phyloP scores from a whole-genome alignment of 306 rosid species.

The Clitoria ternatea region DNA sequence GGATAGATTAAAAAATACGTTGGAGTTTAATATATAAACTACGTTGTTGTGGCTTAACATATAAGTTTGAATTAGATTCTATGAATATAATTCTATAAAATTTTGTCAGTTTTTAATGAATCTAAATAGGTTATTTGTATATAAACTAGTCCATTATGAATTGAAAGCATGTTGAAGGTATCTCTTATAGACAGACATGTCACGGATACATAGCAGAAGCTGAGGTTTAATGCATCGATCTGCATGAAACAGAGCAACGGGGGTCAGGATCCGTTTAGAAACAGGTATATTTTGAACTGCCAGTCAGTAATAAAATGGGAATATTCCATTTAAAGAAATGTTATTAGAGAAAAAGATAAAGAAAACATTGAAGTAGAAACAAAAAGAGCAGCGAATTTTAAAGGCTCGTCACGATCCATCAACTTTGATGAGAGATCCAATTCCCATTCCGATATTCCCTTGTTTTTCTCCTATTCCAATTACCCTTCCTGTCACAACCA shows the following conservation, averaged over 20 bases:
- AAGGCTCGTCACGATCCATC: constrained; percentile 61
- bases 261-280: constrained; percentile 23
- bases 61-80: too few species aligned
- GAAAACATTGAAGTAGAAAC: constrained; percentile 30
- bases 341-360: constrained; percentile 4
- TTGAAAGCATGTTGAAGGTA: not conserved
- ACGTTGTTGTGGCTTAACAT: too few species aligned
- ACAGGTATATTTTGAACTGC: constrained; percentile 37
- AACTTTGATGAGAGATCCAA: constrained; percentile 28
- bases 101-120: too few species aligned
- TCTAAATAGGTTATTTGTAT: too few species aligned
- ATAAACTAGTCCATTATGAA: not conserved
- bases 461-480: constrained; percentile 62
- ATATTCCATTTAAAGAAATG: constrained; percentile 43
- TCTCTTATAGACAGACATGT: not conserved
- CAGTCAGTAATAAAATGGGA: constrained; percentile 43
- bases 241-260: constrained; percentile 14
- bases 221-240: constrained; percentile 11
- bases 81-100: too few species aligned
- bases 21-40: too few species aligned
- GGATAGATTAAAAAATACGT: too few species aligned
- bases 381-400: constrained; percentile 32
- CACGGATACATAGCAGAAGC: not conserved
- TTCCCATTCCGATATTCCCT: constrained; percentile 54
- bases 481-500: constrained; percentile 56